These are phyloP conservation scores for Syzygium syzygioides DNA, from an alignment of 441 rosid genomes.

Conservation along the genomic window DNA sequence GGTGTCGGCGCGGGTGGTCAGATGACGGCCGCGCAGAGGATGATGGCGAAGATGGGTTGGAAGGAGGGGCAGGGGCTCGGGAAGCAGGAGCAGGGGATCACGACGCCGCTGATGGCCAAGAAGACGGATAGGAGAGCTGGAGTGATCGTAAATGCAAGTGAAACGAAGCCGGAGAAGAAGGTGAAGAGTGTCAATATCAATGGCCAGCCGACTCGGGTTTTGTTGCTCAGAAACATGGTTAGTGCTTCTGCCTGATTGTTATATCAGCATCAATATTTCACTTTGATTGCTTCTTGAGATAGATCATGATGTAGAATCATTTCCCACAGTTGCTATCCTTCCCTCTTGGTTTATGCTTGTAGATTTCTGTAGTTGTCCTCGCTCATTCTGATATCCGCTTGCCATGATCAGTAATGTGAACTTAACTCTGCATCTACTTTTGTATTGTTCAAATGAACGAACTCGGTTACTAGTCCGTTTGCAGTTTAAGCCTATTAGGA, in stretches of 20 bases:
- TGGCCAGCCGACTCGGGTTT: conserved; percentile 80
- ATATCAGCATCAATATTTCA: not conserved
- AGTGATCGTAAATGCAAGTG: conserved; percentile 92
- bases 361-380: not conserved
- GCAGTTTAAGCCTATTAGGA: not conserved
- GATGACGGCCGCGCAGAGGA: conserved; percentile 98
- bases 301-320: not conserved
- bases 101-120: conserved; percentile 93
- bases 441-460: not conserved
- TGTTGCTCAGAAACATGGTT: conserved; percentile 95
- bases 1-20: conserved; percentile 98
- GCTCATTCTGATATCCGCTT: not conserved
- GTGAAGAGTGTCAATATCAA: conserved; percentile 80
- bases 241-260: not conserved
- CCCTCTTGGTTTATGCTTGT: not conserved
- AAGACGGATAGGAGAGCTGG: conserved; percentile 98
- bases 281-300: not conserved
- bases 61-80: conserved; percentile 98
- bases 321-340: not conserved
- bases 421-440: not conserved
- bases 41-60: conserved; percentile 99
- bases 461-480: not conserved
- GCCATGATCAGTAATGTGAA: not conserved
- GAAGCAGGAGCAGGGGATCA: conserved; percentile 90
- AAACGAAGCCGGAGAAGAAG: conserved; percentile 73